A percentile compares a stretch with the other conserved stretches of the same genome.
Conservation (phyloP, 177 flowering plant genomes). For the Vitis hybrid region DNA sequence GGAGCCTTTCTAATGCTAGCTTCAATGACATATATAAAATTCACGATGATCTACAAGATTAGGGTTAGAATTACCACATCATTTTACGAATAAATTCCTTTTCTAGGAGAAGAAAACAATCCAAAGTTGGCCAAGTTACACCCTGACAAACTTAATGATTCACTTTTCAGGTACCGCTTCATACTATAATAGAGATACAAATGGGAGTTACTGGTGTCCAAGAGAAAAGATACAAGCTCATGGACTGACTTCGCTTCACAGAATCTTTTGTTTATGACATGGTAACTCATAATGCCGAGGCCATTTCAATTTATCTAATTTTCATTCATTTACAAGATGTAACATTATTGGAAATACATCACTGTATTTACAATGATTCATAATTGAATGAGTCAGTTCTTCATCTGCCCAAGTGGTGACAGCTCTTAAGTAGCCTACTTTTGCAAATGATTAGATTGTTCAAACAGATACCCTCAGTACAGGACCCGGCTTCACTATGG, state of each 20-base stretch:
- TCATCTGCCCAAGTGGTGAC: no score
- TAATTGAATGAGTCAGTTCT: not conserved
- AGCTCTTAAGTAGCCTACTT: not conserved
- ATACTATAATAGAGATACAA: conserved; percentile 96
- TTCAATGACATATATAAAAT: no score
- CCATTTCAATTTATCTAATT: conserved; percentile 15
- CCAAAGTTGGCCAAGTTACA: not conserved
- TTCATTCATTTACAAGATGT: conserved; percentile 22
- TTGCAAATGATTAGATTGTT: not conserved
- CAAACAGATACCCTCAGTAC: conserved; percentile 1
- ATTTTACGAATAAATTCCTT: no score
- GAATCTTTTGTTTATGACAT: not conserved
- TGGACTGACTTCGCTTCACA: conserved; percentile 52
- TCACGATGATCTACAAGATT: no score
- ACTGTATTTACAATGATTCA: not conserved
- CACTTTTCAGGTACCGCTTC: conserved; percentile 82
- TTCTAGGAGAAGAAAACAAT: no score
- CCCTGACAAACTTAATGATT: not conserved
- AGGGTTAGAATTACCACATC: no score
- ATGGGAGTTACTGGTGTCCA: conserved; percentile 99
- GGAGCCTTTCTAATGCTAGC: no score
- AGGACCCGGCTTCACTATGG: no score
- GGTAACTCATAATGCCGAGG: not conserved
- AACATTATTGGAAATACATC: conserved; percentile 2
- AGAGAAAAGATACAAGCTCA: conserved; percentile 95